Evolutionary conservation across 208 protist genomes (phyloP).

Genomic region (Crithidia sp.): DNA sequence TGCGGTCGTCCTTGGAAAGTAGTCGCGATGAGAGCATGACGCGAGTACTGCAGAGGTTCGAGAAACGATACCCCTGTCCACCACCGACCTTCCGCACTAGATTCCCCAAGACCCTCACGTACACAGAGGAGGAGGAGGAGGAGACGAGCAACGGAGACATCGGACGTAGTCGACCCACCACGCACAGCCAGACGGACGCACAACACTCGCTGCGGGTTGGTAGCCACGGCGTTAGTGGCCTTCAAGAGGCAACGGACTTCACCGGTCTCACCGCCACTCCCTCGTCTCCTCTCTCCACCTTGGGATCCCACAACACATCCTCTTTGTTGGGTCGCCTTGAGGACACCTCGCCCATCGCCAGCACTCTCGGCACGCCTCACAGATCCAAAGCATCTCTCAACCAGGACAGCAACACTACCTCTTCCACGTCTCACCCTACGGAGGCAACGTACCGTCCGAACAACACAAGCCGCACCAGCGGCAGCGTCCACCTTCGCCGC

Average conservation of each 20-base stretch:
- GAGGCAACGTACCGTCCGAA: too few relatives aligned
- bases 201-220: too few relatives aligned
- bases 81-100: background rate
- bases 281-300: slow-evolving; percentile 3
- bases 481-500: too few relatives aligned
- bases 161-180: too few relatives aligned
- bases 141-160: too few relatives aligned
- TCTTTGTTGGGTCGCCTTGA: background rate
- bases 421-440: too few relatives aligned
- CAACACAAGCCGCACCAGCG: too few relatives aligned
- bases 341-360: background rate
- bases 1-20: background rate
- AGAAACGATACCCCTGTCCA: background rate
- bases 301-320: slow-evolving; percentile 4
- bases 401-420: too few relatives aligned
- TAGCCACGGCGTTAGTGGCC: too few relatives aligned
- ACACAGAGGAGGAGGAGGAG: too few relatives aligned
- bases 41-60: slow-evolving; percentile 3
- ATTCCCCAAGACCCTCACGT: background rate
- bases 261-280: background rate
- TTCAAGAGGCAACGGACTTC: background rate
- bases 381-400: background rate
- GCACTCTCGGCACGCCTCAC: background rate
- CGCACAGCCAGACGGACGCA: too few relatives aligned
- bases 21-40: slow-evolving; percentile 11